Evolutionary conservation across 805 yeast species (phyloP), one percentile per base, ranked within the genome.

Genomic region (Blastobotrys terrestris): DNA sequence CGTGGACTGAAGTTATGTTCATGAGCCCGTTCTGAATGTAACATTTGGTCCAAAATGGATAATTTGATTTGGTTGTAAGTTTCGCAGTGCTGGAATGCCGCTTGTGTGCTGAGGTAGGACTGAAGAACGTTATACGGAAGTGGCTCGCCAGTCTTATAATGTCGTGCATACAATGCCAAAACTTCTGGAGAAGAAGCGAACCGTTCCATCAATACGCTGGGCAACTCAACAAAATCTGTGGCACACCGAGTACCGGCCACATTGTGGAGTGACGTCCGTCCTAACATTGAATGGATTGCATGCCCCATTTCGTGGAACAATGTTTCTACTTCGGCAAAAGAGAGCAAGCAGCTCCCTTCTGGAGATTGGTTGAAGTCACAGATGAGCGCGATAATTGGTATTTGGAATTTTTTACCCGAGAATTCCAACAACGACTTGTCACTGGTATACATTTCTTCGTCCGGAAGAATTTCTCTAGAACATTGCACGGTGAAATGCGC

Each of bases 231-330:
- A 71, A 94, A 94, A 67, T 94, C 99, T 0, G 98, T 88, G 3
- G 88, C 86, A 66, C 98, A 92, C 54, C 99, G 77, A 0, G 99
- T 94, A 2, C 99, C 99, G 35, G 95, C 84, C 6, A 92, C 85
- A 66, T 90, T 94, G 66, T 94, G 99, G 50, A 92, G 71, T 44
- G 84, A 76, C 0, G 99, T 94, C 56, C 92, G 77, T 0, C 98
- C 99, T 18, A 94, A 71, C 96, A 94, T 92, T 2, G 97, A 88
- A 67, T 94, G 99, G 80, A 94, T 86, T 0, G 98, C 98, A 68
- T 94, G 99, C 0, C 99, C 99, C 96, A 94, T 90, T 69, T 94
- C 99, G 69, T 94, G 99, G 72, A 94, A 94, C 16, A 94, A 72
- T 0, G 99, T 94, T 61, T 92, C 96, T 18, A 92, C 90, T 62